Evolutionary conservation across 2,329 filamentous ascomycete species (phyloP), one percentile per base, ranked within the genome.

Genomic region (Xylariaceae sp.): DNA sequence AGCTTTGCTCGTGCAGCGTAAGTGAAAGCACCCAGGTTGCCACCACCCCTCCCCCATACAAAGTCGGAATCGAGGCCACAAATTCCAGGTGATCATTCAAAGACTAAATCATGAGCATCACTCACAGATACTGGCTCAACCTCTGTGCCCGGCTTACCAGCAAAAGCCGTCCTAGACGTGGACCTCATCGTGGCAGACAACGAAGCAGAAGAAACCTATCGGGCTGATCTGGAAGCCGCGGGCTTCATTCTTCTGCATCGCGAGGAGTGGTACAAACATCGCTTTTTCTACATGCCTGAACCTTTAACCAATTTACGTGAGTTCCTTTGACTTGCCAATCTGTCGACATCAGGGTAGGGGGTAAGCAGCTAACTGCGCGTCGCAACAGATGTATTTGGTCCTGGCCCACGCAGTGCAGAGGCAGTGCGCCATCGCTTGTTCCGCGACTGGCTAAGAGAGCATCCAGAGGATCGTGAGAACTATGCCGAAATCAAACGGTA

Each of bases 151-250:
- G 54, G 54, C 3, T 19, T 56, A 10, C 30, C 52, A 12, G 54
- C 54, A 9, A 56, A 56, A 17, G 48, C 51, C 18, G 39, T 56
- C 33, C 48, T 56, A 4, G 54, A 56, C 39, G 18, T 56, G 19
- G 52, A 56, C 42, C 44, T 54, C 5, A 46, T 38, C 17, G 51
- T 56, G 35, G 31, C 54, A 6, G 47, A 54, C 44, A 43, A 46
- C 9, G 14, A 6, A 31, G 44, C 49, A 14, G 54, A 56, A 39
- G 51, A 35, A 11, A 42, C 51, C 6, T 56, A 56, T 19, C 51
- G 52, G 31, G 48, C 51, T 11, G 42, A 32, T 11, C 52, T 56
- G 11, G 36, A 54, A 40, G 47, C 46, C 14, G 54, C 48, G 11
- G 54, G 54, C 15, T 56, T 56, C 19, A 42, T 36, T 10, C 45